Conservation (phyloP, 2,329 filamentous ascomycete genomes). For the Penicillium brasilianum region DNA sequence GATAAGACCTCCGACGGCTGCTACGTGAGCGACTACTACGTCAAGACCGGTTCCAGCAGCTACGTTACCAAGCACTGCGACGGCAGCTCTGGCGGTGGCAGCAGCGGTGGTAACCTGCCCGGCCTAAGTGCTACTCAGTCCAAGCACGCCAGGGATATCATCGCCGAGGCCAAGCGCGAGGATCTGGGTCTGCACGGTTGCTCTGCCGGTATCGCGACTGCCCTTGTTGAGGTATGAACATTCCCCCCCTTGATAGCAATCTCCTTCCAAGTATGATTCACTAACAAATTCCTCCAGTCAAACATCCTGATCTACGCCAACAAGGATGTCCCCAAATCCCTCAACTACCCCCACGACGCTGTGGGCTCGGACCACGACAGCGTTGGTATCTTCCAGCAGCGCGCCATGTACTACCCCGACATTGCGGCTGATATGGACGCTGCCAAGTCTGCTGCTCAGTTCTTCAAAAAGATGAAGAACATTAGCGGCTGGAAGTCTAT, state of each 20-base stretch:
- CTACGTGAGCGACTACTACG: conserved; percentile 29
- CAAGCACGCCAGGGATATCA: conserved; percentile 27
- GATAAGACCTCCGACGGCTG: conserved; percentile 29
- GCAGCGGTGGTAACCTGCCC: conserved; percentile 19
- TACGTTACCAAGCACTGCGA: conserved; percentile 24
- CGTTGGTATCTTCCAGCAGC: conserved; percentile 34
- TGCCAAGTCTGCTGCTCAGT: conserved; percentile 27
- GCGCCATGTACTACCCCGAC: conserved; percentile 26
- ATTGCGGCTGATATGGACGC: conserved; percentile 31
- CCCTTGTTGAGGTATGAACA: conserved; percentile 26
- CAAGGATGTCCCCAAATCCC: conserved; percentile 24
- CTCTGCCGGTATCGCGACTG: conserved; percentile 29
- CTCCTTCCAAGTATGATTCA: background rate
- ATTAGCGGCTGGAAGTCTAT: conserved; percentile 29
- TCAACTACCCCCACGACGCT: conserved; percentile 28
- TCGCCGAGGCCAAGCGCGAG: conserved; percentile 26
- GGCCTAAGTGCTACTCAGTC: conserved; percentile 27
- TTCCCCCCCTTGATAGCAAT: background rate
- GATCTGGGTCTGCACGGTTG: conserved; percentile 26
- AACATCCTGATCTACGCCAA: conserved; percentile 29
- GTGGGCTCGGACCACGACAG: conserved; percentile 31
- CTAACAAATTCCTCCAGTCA: conserved; percentile 15
- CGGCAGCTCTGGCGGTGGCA: conserved; percentile 2
- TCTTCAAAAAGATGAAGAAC: conserved; percentile 27
- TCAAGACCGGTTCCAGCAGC: conserved; percentile 22